Evolutionary conservation across 2,329 filamentous ascomycete genomes (phyloP).

Genomic region (Phaeosphaeriaceae sp.): DNA sequence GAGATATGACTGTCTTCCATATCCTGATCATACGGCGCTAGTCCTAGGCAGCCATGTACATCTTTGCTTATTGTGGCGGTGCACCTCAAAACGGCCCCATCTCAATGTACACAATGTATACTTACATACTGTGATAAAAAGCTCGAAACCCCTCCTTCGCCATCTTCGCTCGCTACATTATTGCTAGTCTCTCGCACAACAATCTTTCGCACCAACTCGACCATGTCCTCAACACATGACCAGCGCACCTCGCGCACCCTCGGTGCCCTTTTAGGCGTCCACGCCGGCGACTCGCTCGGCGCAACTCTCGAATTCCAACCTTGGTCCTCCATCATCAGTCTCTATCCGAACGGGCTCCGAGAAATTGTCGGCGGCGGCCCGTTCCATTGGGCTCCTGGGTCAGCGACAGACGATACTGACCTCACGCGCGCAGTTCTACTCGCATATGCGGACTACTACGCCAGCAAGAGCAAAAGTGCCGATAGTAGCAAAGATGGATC

Average conservation of each 20-base stretch:
- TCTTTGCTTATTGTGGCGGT: neutral
- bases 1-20: neutral
- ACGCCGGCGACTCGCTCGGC: slow-evolving; percentile 58
- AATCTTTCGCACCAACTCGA: neutral
- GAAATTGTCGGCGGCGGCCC: slow-evolving; percentile 56
- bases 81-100: neutral
- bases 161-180: too few species aligned
- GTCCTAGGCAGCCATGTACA: neutral
- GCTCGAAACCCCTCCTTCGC: neutral
- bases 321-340: slow-evolving; percentile 41
- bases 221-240: slow-evolving; percentile 1
- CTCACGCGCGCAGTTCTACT: slow-evolving; percentile 56
- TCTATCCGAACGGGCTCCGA: slow-evolving; percentile 50
- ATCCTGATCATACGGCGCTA: neutral
- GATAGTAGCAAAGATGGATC: neutral
- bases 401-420: slow-evolving; percentile 59
- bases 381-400: slow-evolving; percentile 53
- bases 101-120: too few species aligned
- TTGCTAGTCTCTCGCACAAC: too few species aligned
- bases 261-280: slow-evolving; percentile 57
- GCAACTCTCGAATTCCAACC: slow-evolving; percentile 55
- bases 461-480: neutral
- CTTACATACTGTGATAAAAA: neutral
- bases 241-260: slow-evolving; percentile 41
- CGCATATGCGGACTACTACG: slow-evolving; percentile 49